A percentile compares a stretch with the other conserved stretches of the same genome.
Evolutionary conservation across 441 rosid genomes (phyloP).

Genomic region (Arabidopsis hybrid): DNA sequence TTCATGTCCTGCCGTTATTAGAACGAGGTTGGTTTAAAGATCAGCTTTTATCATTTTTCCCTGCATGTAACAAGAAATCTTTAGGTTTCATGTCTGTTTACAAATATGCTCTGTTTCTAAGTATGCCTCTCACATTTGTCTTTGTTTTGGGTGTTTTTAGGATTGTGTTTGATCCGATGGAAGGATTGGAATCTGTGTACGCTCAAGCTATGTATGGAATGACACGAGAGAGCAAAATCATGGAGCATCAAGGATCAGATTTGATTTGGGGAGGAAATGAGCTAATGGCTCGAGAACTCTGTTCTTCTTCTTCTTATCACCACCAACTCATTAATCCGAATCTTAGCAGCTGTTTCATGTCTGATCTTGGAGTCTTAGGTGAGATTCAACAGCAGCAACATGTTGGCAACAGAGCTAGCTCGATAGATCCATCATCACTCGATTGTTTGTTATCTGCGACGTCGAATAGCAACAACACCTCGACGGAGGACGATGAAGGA

Average conservation of each 20-base stretch:
- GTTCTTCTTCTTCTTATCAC: slow-evolving; percentile 39
- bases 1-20: slow-evolving; percentile 22
- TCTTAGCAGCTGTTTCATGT: slow-evolving; percentile 44
- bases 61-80: slow-evolving; percentile 10
- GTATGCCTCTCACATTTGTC: slow-evolving; percentile 8
- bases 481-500: slow-evolving; percentile 68
- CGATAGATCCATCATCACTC: slow-evolving; percentile 51
- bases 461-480: slow-evolving; percentile 65
- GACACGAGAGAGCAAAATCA: slow-evolving; percentile 23
- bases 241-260: slow-evolving; percentile 46
- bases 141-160: slow-evolving; percentile 21
- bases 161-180: slow-evolving; percentile 55
- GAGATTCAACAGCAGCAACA: slow-evolving; percentile 48
- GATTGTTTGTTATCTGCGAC: slow-evolving; percentile 75
- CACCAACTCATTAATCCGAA: slow-evolving; percentile 44
- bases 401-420: slow-evolving; percentile 44
- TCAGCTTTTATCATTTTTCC: neutral
- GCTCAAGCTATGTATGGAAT: slow-evolving; percentile 46
- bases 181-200: slow-evolving; percentile 57
- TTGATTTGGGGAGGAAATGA: slow-evolving; percentile 53
- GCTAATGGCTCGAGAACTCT: slow-evolving; percentile 41
- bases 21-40: slow-evolving; percentile 36
- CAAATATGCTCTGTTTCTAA: slow-evolving; percentile 26
- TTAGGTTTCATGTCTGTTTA: slow-evolving; percentile 2
- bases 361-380: slow-evolving; percentile 47